Conservation (phyloP, 2,329 filamentous ascomycete genomes). For the Epichloe brachyelytri region DNA sequence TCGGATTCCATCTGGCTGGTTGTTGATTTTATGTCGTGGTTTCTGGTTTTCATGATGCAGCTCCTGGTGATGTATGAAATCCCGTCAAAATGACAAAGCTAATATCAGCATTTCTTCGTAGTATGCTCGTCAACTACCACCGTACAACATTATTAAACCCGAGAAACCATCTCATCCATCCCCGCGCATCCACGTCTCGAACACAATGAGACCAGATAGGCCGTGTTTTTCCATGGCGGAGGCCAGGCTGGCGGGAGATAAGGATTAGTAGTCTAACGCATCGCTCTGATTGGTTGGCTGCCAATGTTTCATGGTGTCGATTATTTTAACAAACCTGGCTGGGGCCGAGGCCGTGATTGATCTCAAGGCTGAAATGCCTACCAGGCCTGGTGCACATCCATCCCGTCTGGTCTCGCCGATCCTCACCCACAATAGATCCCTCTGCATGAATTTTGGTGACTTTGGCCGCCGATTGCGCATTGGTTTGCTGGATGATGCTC, state of each 20-base stretch:
- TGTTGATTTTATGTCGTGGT: no score
- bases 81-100: background rate
- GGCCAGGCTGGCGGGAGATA: conserved; percentile 24
- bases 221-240: background rate
- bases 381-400: no score
- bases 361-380: background rate
- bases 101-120: background rate
- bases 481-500: no score
- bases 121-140: background rate
- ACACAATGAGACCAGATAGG: no score
- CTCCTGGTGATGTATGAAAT: background rate
- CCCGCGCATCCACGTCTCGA: no score
- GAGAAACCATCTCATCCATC: no score
- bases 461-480: no score
- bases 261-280: conserved; percentile 16
- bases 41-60: background rate
- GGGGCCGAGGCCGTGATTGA: background rate
- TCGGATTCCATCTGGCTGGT: no score
- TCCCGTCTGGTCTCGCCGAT: background rate
- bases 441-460: no score
- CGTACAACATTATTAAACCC: no score
- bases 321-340: conserved; percentile 13
- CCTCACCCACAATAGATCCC: no score
- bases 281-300: conserved; percentile 24
- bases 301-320: conserved; percentile 29